Percentiles rank a stretch among this genome's conserved stretches.
Conservation (phyloP, 305 asterid species). For the Galium porrigens region DNA sequence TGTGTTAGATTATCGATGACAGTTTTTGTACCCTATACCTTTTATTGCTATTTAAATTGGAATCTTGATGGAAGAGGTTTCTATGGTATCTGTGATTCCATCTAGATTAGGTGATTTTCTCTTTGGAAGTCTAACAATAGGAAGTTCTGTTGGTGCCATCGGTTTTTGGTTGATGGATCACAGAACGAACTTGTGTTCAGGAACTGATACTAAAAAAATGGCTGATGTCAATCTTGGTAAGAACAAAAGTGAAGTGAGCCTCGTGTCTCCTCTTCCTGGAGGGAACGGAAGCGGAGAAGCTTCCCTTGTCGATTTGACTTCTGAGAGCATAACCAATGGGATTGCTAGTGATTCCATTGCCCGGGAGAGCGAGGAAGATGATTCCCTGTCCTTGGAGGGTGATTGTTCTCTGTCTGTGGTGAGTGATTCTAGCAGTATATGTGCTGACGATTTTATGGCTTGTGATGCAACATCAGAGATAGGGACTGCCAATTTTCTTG, state of each 20-base stretch:
- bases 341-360: conserved; percentile 29
- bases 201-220: conserved; percentile 21
- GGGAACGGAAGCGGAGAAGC: conserved; percentile 33
- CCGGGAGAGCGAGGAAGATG: conserved; percentile 60
- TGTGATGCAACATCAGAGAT: conserved; percentile 28
- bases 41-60: conserved; percentile 27
- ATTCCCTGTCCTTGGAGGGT: conserved; percentile 53
- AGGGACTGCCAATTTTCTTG: conserved; percentile 23
- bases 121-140: conserved; percentile 25
- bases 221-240: conserved; percentile 27
- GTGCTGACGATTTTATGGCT: conserved; percentile 48
- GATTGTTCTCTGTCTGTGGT: conserved; percentile 61
- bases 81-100: conserved; percentile 46
- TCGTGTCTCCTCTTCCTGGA: conserved; percentile 28
- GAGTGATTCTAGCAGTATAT: conserved; percentile 77
- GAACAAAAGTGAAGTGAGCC: conserved; percentile 38
- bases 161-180: conserved; percentile 33
- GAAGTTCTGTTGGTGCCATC: conserved; percentile 30
- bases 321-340: conserved; percentile 41
- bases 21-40: conserved; percentile 28
- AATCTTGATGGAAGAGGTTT: conserved; percentile 45
- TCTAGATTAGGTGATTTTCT: conserved; percentile 43
- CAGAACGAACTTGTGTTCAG: conserved; percentile 23
- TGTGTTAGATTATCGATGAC: conserved; percentile 49
- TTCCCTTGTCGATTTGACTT: conserved; percentile 32